Conservation (phyloP, 108 stramenopile species). For the Aurantiochytrium sp. region DNA sequence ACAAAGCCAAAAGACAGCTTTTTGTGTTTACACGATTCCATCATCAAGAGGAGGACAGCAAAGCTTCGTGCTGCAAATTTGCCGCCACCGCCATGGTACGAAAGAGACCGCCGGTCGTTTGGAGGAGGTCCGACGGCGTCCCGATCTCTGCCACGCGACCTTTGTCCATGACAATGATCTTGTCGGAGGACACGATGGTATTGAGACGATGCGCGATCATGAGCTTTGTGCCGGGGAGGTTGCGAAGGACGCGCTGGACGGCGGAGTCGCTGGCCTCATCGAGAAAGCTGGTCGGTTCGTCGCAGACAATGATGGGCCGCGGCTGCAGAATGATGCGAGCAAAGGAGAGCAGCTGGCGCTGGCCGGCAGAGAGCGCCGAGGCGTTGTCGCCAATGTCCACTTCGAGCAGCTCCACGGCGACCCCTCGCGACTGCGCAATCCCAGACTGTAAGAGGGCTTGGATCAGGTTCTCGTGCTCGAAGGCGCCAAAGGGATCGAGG, state of each 20-base stretch:
- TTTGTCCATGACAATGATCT: conserved; percentile 76
- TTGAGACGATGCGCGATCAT: conserved; percentile 89
- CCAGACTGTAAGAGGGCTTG: conserved; percentile 36
- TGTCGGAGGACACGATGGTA: conserved; percentile 82
- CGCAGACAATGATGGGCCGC: conserved; percentile 38
- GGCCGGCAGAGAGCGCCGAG: conserved; percentile 42
- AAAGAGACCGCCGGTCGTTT: conserved; percentile 35
- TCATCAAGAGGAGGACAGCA: neutral
- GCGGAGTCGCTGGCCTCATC: conserved; percentile 55
- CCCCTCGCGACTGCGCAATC: neutral
- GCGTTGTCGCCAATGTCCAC: conserved; percentile 40
- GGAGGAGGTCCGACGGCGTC: conserved; percentile 57
- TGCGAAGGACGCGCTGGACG: conserved; percentile 64
- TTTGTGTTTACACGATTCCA: too few relatives aligned
- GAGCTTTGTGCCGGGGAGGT: conserved; percentile 71
- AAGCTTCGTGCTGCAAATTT: neutral
- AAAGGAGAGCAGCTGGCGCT: conserved; percentile 52
- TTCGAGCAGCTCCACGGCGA: neutral
- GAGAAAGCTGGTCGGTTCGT: conserved; percentile 48
- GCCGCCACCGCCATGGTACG: conserved; percentile 40
- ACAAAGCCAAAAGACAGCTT: too few relatives aligned
- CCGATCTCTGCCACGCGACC: conserved; percentile 81
- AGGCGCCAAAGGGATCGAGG: conserved; percentile 44
- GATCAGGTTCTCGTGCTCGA: conserved; percentile 35
- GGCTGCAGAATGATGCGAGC: conserved; percentile 43